Evolutionary conservation across 345 rosid genomes (phyloP).

Genomic region (Moricandia arvensis): DNA sequence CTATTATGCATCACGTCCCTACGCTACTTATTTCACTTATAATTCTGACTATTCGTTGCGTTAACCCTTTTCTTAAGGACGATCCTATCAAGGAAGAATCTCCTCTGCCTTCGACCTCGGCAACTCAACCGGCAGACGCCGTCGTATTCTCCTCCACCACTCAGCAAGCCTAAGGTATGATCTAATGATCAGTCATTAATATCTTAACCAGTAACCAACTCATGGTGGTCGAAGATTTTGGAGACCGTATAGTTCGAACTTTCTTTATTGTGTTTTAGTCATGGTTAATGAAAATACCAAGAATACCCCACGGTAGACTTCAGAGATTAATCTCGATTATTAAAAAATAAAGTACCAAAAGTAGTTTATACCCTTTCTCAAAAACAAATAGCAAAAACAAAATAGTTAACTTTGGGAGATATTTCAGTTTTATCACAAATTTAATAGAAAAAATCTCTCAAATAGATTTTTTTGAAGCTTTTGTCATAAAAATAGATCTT

Average conservation of each 20-base stretch:
- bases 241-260: not conserved
- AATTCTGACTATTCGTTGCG: not conserved
- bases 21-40: not conserved
- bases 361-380: too few species aligned
- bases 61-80: slow-evolving; percentile 4
- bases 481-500: too few species aligned
- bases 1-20: not conserved
- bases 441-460: too few species aligned
- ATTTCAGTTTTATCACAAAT: too few species aligned
- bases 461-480: too few species aligned
- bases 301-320: not conserved
- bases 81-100: slow-evolving; percentile 23
- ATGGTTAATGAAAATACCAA: not conserved
- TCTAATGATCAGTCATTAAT: not conserved
- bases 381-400: too few species aligned
- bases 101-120: slow-evolving; percentile 19
- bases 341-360: not conserved
- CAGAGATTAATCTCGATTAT: not conserved
- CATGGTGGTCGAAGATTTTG: not conserved
- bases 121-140: slow-evolving; percentile 13
- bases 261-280: not conserved
- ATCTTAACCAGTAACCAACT: not conserved
- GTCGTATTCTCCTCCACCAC: slow-evolving; percentile 25
- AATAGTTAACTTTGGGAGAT: too few species aligned
- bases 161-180: slow-evolving; percentile 35